These are phyloP conservation scores for Penicillium sp. DNA, from an alignment of 2,329 filamentous ascomycete genomes.

Conservation along the genomic window DNA sequence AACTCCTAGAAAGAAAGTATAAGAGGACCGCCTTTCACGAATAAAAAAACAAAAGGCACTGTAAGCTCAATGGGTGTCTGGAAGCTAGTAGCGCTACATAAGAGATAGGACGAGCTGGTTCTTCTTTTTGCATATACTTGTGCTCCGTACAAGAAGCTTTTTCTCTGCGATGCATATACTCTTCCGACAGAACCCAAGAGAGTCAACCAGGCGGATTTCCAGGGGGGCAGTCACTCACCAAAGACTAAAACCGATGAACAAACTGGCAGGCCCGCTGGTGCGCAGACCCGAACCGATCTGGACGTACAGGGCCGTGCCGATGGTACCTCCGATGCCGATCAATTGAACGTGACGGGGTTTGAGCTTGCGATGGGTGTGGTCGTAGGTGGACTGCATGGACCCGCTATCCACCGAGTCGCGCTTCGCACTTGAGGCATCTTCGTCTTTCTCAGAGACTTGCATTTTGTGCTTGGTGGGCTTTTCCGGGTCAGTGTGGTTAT, in stretches of 20 bases:
- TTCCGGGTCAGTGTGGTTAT: slow-evolving; percentile 14
- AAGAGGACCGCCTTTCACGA: slow-evolving; percentile 25
- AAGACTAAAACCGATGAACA: slow-evolving; percentile 49
- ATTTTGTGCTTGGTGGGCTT: slow-evolving; percentile 15
- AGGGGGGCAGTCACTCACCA: slow-evolving; percentile 38
- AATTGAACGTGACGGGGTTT: slow-evolving; percentile 50
- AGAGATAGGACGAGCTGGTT: too few relatives aligned
- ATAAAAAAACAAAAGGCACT: too few relatives aligned
- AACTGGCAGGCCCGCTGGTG: slow-evolving; percentile 44
- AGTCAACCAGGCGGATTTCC: background rate
- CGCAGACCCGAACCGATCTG: slow-evolving; percentile 44
- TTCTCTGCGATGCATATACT: too few relatives aligned
- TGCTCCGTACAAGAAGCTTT: too few relatives aligned
- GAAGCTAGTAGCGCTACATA: background rate
- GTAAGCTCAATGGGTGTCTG: slow-evolving; percentile 1
- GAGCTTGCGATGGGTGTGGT: slow-evolving; percentile 44
- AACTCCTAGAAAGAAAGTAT: slow-evolving; percentile 42
- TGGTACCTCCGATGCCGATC: slow-evolving; percentile 50
- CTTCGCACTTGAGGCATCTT: slow-evolving; percentile 7
- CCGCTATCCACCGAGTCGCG: slow-evolving; percentile 25
- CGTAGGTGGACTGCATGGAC: slow-evolving; percentile 27
- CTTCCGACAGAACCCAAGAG: background rate
- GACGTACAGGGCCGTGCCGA: slow-evolving; percentile 47
- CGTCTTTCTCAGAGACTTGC: slow-evolving; percentile 19
- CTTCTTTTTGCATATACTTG: too few relatives aligned